A percentile compares a stretch with the other conserved stretches of the same genome.
These are phyloP conservation scores for Yamadazyma nakazawae DNA, from an alignment of 805 yeast species.

Conservation along the genomic window DNA sequence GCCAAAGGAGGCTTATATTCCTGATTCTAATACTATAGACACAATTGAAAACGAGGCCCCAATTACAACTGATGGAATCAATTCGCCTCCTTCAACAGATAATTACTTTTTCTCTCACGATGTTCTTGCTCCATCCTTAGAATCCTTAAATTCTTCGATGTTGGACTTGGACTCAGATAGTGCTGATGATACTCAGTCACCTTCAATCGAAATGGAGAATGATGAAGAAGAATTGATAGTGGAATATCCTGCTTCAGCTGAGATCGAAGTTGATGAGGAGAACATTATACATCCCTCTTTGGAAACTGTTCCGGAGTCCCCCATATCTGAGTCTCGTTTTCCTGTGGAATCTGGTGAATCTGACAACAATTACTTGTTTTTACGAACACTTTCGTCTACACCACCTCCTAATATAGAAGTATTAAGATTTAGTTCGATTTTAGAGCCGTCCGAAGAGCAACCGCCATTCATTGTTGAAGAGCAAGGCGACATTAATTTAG, in stretches of 20 bases:
- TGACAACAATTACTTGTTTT: not conserved
- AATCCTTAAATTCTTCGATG: not conserved
- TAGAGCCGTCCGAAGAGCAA: conserved; percentile 3
- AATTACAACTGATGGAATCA: no score
- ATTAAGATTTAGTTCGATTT: not conserved
- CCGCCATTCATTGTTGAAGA: conserved; percentile 1
- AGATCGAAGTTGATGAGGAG: conserved; percentile 1
- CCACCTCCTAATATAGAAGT: not conserved
- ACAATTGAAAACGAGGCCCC: no score
- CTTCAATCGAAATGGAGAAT: not conserved
- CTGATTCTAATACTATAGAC: no score
- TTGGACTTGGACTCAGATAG: not conserved
- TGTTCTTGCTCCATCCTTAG: not conserved
- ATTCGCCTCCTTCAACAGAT: no score
- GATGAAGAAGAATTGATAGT: conserved; percentile 6
- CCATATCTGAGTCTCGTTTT: not conserved
- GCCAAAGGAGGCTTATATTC: no score
- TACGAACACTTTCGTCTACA: not conserved
- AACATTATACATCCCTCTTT: conserved; percentile 2
- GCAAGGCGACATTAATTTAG: conserved; percentile 4
- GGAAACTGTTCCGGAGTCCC: conserved; percentile 5
- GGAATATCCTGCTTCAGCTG: conserved; percentile 9
- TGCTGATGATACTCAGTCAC: not conserved
- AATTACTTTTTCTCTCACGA: not conserved
- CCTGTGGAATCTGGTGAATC: not conserved